Base-by-base conservation (phyloP, 2,329 filamentous ascomycete genomes). In the Colletotrichum godetiae region DNA sequence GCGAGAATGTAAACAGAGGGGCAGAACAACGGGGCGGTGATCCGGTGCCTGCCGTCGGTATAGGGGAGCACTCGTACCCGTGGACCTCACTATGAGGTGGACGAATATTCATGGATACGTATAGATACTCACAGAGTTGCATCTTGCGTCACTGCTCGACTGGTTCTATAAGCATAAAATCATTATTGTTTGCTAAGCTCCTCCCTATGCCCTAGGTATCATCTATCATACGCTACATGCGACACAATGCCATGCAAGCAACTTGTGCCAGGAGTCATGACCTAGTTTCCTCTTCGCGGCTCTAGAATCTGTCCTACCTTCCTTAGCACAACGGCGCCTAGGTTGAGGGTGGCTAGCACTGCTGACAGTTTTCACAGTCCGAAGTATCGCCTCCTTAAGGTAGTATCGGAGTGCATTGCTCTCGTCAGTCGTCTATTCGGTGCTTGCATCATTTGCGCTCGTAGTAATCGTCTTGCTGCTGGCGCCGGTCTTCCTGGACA, bases 381-480 rank as follows among this genome's bases (percentile, higher is more conserved):
- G 15, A 19, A 19, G 7, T 49, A 49, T 49, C 42, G 10, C 7
- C 10, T 8, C 42, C 3, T 1, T n/a, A 46, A 6, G 15, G 3
- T 15, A 19, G 15, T 22, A n/a, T 19, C 42, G 22, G 8, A n/a
- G 7, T 22, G 19, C 15, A n/a, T 22, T 7, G 19, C 19, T 8
- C 42, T 42, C 42, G n/a, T 12, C 5, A 13, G 2, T 35, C 29
- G 12, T 6, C 5, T 5, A 11, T 13, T 52, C 22, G 22, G 31
- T n/a, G n/a, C 29, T n/a, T 22, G 62, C 24, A 13, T 62, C 52
- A 72, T 15, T 68, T 58, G 5, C 72, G 78, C 24, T 78, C 74
- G 79, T 89, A 90, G 76, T 90, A 90, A 5, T 84, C 83, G n/a
- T 88, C 84, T 77, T 88, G 86, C 78, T 85, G 82, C 74, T 81